Percentiles rank a stretch among this genome's conserved stretches.
Conservation (phyloP, 2,329 filamentous ascomycete species). For the Talaromyces verruculosus region DNA sequence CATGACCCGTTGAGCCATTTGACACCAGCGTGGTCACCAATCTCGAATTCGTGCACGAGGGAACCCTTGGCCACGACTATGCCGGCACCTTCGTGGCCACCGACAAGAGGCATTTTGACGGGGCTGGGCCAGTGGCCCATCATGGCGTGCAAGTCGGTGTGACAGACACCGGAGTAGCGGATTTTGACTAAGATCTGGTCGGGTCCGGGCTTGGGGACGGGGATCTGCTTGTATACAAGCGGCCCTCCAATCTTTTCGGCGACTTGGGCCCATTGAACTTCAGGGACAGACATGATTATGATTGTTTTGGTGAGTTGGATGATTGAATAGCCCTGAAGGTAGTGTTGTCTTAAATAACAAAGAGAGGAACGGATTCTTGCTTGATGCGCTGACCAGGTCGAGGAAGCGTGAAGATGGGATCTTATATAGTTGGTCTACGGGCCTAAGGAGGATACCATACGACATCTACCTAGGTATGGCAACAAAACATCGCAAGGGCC, state of each 20-base stretch:
- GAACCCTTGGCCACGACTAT: conserved; percentile 77
- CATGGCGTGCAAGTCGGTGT: conserved; percentile 79
- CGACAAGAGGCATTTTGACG: conserved; percentile 81
- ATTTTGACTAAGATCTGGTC: conserved; percentile 91
- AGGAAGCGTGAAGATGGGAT: background rate
- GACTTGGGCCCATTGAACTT: conserved; percentile 88
- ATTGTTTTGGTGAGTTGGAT: background rate
- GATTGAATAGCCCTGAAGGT: background rate
- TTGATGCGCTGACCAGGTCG: background rate
- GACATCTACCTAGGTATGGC: background rate
- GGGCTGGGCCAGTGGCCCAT: conserved; percentile 85
- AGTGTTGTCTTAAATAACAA: background rate
- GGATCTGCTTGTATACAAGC: conserved; percentile 60
- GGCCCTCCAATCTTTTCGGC: conserved; percentile 71
- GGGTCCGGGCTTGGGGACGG: conserved; percentile 74
- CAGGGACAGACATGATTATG: conserved; percentile 59
- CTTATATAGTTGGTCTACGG: conserved; percentile 12
- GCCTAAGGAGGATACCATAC: background rate
- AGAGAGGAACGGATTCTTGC: background rate
- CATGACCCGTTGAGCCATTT: conserved; percentile 92
- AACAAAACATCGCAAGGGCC: background rate
- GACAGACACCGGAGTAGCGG: conserved; percentile 87
- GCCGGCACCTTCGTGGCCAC: conserved; percentile 77
- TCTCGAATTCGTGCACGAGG: conserved; percentile 72
- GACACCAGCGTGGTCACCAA: conserved; percentile 84